Conservation (phyloP, 2,329 filamentous ascomycete genomes). For the Tolypocladium sp. region DNA sequence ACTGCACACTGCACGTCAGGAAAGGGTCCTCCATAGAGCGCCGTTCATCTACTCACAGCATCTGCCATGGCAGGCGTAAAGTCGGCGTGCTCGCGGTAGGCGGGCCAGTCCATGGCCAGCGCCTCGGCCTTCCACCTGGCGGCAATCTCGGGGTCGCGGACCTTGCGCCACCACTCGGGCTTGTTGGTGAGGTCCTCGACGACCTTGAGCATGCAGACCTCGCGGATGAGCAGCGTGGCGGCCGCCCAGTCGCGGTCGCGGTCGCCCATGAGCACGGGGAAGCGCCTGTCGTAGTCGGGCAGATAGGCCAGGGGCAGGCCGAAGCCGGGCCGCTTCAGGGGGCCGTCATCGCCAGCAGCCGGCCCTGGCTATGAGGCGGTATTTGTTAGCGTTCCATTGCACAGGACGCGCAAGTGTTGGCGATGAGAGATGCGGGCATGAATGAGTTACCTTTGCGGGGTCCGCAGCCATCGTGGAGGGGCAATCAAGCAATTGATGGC, state of each 20-base stretch:
- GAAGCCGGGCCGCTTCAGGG: constrained; percentile 13
- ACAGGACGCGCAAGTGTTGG: not conserved
- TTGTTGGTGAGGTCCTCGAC: constrained; percentile 24
- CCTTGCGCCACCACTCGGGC: constrained; percentile 24
- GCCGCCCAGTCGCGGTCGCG: constrained; percentile 12
- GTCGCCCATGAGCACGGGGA: constrained; percentile 11
- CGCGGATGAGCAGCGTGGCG: constrained; percentile 16
- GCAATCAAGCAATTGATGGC: not conserved
- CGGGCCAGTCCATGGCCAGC: constrained; percentile 18
- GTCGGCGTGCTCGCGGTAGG: constrained; percentile 11
- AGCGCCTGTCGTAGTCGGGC: constrained; percentile 1
- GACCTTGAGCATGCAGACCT: constrained; percentile 21
- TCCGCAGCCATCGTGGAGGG: not conserved
- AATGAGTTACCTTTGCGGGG: not conserved
- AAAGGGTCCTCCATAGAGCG: too few species aligned
- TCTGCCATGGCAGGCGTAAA: constrained; percentile 21
- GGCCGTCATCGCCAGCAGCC: constrained; percentile 13
- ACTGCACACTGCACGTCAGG: constrained; percentile 8
- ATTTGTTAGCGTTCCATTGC: not conserved
- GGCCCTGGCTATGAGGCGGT: not conserved
- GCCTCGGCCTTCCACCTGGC: constrained; percentile 20
- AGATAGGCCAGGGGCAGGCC: constrained; percentile 12
- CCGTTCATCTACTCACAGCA: constrained; percentile 10
- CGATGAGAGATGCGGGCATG: not conserved
- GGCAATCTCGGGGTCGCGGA: constrained; percentile 14